Percentiles rank a stretch among this genome's conserved stretches.
Evolutionary conservation across 2,329 filamentous ascomycete species (phyloP).

Genomic region (Xenosphaeropsis pyriputrescens): DNA sequence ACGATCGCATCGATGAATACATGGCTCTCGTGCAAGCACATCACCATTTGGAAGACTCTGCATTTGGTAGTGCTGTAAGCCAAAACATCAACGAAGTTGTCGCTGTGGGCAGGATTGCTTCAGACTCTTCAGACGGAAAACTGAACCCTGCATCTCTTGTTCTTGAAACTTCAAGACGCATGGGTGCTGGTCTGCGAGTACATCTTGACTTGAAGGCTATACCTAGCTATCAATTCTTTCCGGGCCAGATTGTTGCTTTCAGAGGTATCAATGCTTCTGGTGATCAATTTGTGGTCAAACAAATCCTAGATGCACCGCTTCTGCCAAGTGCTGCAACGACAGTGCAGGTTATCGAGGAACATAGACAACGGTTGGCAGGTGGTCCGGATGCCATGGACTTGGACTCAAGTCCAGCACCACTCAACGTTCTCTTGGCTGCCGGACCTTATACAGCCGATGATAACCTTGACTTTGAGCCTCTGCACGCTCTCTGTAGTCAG

Average conservation of each 20-base stretch:
- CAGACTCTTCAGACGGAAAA: conserved; percentile 72
- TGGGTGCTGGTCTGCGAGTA: conserved; percentile 69
- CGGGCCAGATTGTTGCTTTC: conserved; percentile 83
- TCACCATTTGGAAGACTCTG: conserved; percentile 61
- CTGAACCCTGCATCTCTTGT: conserved; percentile 76
- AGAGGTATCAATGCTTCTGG: conserved; percentile 79
- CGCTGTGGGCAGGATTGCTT: conserved; percentile 82
- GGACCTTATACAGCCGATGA: conserved; percentile 90
- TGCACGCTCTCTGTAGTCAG: conserved; percentile 67
- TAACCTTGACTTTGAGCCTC: conserved; percentile 78
- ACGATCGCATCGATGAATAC: conserved; percentile 92
- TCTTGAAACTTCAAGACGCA: conserved; percentile 74
- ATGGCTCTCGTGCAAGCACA: conserved; percentile 57
- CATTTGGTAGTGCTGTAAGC: conserved; percentile 74
- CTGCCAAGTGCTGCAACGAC: conserved; percentile 61
- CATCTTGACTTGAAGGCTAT: conserved; percentile 63
- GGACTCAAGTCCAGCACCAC: conserved; percentile 43
- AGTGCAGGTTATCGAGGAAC: conserved; percentile 46
- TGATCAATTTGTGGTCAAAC: conserved; percentile 63
- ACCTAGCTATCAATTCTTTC: conserved; percentile 70
- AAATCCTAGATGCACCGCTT: conserved; percentile 62
- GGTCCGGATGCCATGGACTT: conserved; percentile 47
- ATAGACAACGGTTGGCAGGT: conserved; percentile 54
- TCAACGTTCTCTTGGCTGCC: conserved; percentile 65
- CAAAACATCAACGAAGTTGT: conserved; percentile 79